These are phyloP conservation scores for Aspergillus ruber DNA, from an alignment of 2,329 filamentous ascomycete genomes.

Conservation along the genomic window DNA sequence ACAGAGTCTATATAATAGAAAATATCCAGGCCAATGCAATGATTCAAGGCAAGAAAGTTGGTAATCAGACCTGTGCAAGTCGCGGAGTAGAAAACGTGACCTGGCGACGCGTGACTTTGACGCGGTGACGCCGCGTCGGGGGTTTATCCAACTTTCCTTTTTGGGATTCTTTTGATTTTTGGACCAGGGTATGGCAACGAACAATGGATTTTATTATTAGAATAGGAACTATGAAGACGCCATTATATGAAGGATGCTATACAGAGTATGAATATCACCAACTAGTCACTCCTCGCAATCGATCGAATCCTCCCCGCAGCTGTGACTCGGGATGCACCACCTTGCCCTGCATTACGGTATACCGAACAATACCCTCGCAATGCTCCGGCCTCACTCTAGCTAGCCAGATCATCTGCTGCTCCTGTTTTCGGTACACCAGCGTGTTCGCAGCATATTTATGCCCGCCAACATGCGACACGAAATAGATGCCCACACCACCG, in stretches of 20 bases:
- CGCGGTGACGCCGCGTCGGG: not conserved
- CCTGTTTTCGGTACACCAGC: constrained; percentile 65
- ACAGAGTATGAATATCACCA: constrained; percentile 18
- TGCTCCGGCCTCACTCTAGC: constrained; percentile 80
- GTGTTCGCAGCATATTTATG: constrained; percentile 93
- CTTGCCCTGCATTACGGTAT: constrained; percentile 81
- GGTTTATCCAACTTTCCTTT: not conserved
- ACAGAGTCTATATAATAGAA: not conserved
- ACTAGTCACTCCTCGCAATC: constrained; percentile 65
- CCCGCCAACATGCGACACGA: constrained; percentile 85
- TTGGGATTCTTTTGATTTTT: not conserved
- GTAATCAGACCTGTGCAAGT: no score
- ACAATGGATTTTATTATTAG: not conserved
- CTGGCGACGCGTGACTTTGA: not conserved
- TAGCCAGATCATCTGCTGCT: constrained; percentile 63
- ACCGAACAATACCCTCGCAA: constrained; percentile 79
- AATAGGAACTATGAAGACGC: not conserved
- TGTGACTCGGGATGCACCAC: constrained; percentile 79
- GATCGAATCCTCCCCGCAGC: constrained; percentile 78
- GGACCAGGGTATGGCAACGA: not conserved
- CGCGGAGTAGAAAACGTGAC: not conserved
- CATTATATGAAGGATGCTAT: not conserved
- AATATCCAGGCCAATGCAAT: not conserved
- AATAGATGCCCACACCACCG: constrained; percentile 83
- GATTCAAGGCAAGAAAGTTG: no score